A percentile compares a stretch with the other conserved stretches of the same genome.
phyloP scores from a whole-genome alignment of 129 eudicot genomes.

The Pseudognaphalium luteoalbum region DNA sequence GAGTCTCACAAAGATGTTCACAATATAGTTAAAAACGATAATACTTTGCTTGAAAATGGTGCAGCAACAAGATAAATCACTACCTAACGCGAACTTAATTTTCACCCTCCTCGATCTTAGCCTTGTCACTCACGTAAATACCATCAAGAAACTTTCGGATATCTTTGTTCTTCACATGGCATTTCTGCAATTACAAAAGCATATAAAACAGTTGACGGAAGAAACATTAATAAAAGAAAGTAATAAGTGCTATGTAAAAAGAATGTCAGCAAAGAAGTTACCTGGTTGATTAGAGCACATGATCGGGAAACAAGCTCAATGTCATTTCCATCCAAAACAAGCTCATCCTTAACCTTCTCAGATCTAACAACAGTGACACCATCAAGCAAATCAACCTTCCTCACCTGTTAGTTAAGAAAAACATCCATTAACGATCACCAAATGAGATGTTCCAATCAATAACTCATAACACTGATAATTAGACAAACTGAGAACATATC shows the following conservation, averaged over 20 bases:
- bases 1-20: slow-evolving; percentile 11
- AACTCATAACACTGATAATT: not conserved
- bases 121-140: slow-evolving; percentile 86
- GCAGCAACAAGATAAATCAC: slow-evolving; percentile 20
- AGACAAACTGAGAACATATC: no score
- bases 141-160: slow-evolving; percentile 90
- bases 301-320: slow-evolving; percentile 92
- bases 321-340: slow-evolving; percentile 83
- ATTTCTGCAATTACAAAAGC: slow-evolving; percentile 54
- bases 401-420: slow-evolving; percentile 49
- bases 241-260: not conserved
- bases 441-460: not conserved
- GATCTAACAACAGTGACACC: slow-evolving; percentile 76
- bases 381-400: slow-evolving; percentile 92
- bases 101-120: slow-evolving; percentile 51
- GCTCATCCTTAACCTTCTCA: slow-evolving; percentile 90
- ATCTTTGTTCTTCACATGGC: slow-evolving; percentile 91
- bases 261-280: not conserved
- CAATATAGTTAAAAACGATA: slow-evolving; percentile 20
- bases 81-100: slow-evolving; percentile 32
- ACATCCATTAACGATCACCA: not conserved
- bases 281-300: slow-evolving; percentile 86
- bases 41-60: slow-evolving; percentile 7
- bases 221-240: not conserved
- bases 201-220: not conserved